Base-by-base conservation (phyloP, 2,329 filamentous ascomycete genomes). In the Biscogniauxia mediterranea region DNA sequence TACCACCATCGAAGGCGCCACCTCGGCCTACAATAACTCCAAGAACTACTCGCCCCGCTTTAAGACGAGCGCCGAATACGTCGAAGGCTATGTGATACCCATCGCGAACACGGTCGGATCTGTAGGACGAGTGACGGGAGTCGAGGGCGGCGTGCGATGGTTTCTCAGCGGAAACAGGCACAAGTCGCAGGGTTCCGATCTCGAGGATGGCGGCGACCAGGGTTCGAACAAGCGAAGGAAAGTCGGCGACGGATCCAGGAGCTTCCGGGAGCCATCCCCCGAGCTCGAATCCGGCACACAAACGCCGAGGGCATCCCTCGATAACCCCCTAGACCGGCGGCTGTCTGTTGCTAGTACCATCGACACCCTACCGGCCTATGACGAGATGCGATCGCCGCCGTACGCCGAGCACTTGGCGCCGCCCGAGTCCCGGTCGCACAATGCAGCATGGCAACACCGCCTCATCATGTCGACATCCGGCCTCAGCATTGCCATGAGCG, bases 11-110 rank as follows among this genome's bases (percentile, higher is more conserved):
- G 92, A 91, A 67, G 88, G 89, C 57, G 94, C 93, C 0, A 85
- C 94, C 7, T 92, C 90, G 1, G 92, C 91, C 1, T 98, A 98
- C 74, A 89, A 90, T 26, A 89, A 85, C 2, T 93, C 91, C 11
- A 97, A 98, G 76, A 92, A 93, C 68, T 96, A 94, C 70, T 96
- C 92, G 1, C 93, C 94, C 0, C 85, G 90, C 1, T 92, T 97
- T 73, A 93, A 91, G 75, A 90, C 91, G n/a, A 87, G 93, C 63
- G 94, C 92, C 55, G 92, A 97, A 74, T 92, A 96, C 69, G 88
- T 97, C 20, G 94, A 98, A 75, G 89, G 91, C 54, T 94, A 92
- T 68, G 86, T 97, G 56, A 91, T 90, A 1, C 93, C 92, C 1
- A 87, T 97, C 57, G 91, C 91, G 57, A 95, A 91, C 71, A 95